Percentiles rank a stretch among this genome's conserved stretches.
Conservation (phyloP, 768 basidiomycete species). For the Mycena pura region DNA sequence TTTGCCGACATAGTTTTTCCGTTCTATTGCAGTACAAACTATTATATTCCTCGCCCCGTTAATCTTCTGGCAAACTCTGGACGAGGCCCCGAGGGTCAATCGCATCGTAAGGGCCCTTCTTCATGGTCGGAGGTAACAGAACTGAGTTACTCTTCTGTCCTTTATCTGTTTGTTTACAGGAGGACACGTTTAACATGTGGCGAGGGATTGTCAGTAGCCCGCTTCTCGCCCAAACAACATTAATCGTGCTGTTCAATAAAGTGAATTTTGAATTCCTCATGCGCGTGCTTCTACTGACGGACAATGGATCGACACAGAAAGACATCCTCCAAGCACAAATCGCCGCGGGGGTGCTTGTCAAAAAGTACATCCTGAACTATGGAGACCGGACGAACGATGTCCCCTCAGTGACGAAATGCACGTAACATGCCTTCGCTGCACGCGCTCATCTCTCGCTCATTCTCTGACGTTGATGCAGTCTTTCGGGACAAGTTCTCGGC, state of each 20-base stretch:
- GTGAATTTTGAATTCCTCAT: constrained; percentile 23
- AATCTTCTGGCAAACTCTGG: constrained; percentile 59
- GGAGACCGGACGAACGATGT: constrained; percentile 68
- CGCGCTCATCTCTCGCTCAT: not conserved
- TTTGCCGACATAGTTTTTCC: not conserved
- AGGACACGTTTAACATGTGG: constrained; percentile 63
- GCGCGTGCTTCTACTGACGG: not conserved
- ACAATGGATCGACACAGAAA: constrained; percentile 36
- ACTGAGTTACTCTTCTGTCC: not conserved
- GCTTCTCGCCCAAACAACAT: constrained; percentile 53
- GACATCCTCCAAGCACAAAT: constrained; percentile 54
- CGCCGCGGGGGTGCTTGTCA: constrained; percentile 55
- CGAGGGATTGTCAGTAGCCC: constrained; percentile 54
- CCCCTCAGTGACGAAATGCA: constrained; percentile 60
- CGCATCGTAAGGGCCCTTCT: constrained; percentile 42
- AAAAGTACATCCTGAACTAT: constrained; percentile 62
- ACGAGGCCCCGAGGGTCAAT: constrained; percentile 56
- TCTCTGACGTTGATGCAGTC: constrained; percentile 36
- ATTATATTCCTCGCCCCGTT: constrained; percentile 68
- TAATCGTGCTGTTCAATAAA: constrained; percentile 65
- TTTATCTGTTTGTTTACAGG: constrained; percentile 32
- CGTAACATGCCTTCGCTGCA: constrained; percentile 28
- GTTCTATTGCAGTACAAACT: constrained; percentile 48
- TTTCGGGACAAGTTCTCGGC: constrained; percentile 55
- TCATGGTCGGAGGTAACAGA: not conserved